These are phyloP conservation scores for Penicillium dipodomyicola DNA, from an alignment of 495 filamentous ascomycete species.

Conservation along the genomic window DNA sequence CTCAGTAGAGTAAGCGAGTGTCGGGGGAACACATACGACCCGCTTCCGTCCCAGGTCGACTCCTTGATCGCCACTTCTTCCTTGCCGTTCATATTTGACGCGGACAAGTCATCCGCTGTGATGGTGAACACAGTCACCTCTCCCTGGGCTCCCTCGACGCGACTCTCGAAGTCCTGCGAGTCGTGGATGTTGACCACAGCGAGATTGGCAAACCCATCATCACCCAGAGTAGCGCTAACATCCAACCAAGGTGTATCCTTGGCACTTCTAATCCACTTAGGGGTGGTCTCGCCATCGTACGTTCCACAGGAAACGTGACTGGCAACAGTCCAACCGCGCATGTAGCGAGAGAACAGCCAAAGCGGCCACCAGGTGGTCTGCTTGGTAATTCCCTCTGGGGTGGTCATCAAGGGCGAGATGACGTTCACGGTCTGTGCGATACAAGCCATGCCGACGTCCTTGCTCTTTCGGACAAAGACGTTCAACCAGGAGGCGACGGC, in stretches of 20 bases:
- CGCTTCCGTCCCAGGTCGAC: constrained; percentile 58
- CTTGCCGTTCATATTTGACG: constrained; percentile 58
- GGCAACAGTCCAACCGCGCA: constrained; percentile 67
- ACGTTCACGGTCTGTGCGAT: constrained; percentile 80
- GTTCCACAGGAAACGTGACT: constrained; percentile 56
- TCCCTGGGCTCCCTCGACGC: constrained; percentile 51
- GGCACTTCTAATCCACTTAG: constrained; percentile 60
- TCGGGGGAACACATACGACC: constrained; percentile 59
- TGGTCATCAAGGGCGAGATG: constrained; percentile 74
- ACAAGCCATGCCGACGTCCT: constrained; percentile 73
- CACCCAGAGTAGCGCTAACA: constrained; percentile 61
- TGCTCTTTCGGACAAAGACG: constrained; percentile 73
- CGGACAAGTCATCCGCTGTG: constrained; percentile 51
- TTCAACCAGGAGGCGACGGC: constrained; percentile 74
- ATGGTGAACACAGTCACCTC: constrained; percentile 58
- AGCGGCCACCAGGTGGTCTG: constrained; percentile 80
- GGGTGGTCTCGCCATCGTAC: constrained; percentile 63
- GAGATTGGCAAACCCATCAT: constrained; percentile 60
- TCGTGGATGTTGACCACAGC: constrained; percentile 69
- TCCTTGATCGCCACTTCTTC: constrained; percentile 60
- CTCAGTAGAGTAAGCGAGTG: constrained; percentile 64
- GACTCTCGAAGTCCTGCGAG: constrained; percentile 52
- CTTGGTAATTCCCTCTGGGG: constrained; percentile 57
- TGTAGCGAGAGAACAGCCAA: constrained; percentile 67
- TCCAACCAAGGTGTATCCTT: constrained; percentile 70